Base-by-base conservation (phyloP, 2,329 filamentous ascomycete genomes). In the Scytalidium sp. region DNA sequence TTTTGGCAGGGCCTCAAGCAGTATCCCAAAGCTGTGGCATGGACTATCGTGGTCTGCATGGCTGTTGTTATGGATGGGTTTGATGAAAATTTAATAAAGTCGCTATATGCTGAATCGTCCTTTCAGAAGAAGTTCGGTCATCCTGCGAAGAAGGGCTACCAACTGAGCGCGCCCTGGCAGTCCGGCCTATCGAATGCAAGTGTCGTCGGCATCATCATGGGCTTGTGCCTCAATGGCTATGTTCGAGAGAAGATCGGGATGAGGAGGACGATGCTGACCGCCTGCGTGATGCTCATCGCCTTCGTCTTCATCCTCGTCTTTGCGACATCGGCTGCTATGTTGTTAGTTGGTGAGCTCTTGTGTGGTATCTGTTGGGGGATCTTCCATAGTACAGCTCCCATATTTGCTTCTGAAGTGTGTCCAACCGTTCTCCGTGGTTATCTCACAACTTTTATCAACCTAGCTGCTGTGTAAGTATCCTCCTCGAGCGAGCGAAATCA, bases 31-130 rank as follows among this genome's bases (percentile, higher is more conserved):
- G 91, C 91, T 19, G 85, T 95, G 50, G 79, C 74, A 19, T 96
- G 90, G 89, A 90, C 85, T 60, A 63, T 96, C 45, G 74, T 95
- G 51, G 92, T 96, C 67, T 93, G 87, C 15, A 91, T 88, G 0
- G 90, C 87, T 63, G 93, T 94, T 62, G 83, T 82, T 60, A 96
- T 95, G 90, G 90, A 94, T 67, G 89, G 88, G 36, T 93, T 90
- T 70, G 88, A 95, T 62, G 76, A 92, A 51, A 15, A 23, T 22
- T 22, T 44, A n/a, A 20, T 22, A 9, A 44, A 25, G 10, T 10
- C 8, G 9, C 22, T 44, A 20, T 46, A 6, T 19, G 22, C 6
- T 9, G 6, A n/a, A 10, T n/a, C 19, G 19, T 8, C 39, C 8
- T 41, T 41, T 17, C 19, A 43, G 55, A 64, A 45, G 45, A 70